Percentiles rank a stretch among this genome's conserved stretches.
These are phyloP conservation scores for Aspergillus sp. DNA, from an alignment of 2,329 filamentous ascomycete species.

Conservation along the genomic window DNA sequence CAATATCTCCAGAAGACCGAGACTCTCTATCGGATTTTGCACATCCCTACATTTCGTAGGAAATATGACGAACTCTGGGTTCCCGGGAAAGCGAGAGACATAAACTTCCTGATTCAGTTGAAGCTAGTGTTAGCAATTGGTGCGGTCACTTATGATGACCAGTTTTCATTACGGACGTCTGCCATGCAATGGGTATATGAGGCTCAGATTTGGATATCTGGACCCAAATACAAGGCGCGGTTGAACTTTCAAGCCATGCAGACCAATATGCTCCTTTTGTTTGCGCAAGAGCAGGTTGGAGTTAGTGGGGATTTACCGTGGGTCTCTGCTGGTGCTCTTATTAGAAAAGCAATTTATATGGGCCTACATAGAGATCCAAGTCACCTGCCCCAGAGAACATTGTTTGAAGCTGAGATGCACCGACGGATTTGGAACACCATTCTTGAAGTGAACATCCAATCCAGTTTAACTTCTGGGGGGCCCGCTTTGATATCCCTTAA, in stretches of 20 bases:
- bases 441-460: conserved; percentile 40
- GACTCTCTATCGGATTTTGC: conserved; percentile 56
- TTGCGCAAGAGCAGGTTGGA: conserved; percentile 39
- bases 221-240: conserved; percentile 54
- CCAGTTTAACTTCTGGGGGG: conserved; percentile 36
- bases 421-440: conserved; percentile 33
- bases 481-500: conserved; percentile 34
- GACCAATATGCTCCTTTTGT: conserved; percentile 36
- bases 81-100: conserved; percentile 26
- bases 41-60: conserved; percentile 55
- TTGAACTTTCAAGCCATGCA: conserved; percentile 55
- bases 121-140: conserved; percentile 62
- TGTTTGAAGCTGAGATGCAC: conserved; percentile 26
- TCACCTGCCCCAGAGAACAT: conserved; percentile 25
- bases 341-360: conserved; percentile 41
- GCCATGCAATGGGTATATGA: conserved; percentile 60
- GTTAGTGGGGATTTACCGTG: conserved; percentile 38
- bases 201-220: conserved; percentile 55
- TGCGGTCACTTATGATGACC: conserved; percentile 50
- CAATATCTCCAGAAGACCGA: conserved; percentile 57
- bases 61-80: conserved; percentile 58
- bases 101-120: conserved; percentile 54
- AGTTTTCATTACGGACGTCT: conserved; percentile 50
- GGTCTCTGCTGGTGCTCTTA: conserved; percentile 39
- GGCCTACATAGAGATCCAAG: conserved; percentile 43